Evolutionary conservation across 108 stramenopile species (phyloP).

Genomic region (Pseudonitzschia pungens): DNA sequence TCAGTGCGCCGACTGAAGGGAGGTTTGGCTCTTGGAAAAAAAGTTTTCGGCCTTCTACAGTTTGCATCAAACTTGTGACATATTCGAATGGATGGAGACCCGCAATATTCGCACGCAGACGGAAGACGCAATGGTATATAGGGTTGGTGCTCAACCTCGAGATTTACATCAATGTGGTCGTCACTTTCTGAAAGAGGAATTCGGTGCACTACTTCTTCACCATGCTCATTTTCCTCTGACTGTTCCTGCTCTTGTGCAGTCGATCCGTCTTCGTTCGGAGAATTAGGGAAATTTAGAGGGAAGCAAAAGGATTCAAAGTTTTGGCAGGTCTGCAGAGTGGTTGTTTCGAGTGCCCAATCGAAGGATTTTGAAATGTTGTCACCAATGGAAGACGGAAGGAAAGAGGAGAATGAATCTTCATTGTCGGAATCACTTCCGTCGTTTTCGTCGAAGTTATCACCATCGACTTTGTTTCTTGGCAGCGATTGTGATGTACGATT

Average conservation of each 20-base stretch:
- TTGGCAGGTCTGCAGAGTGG: background rate
- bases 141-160: background rate
- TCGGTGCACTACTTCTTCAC: background rate
- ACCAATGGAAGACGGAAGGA: slow-evolving; percentile 1
- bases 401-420: slow-evolving; percentile 4
- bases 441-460: background rate
- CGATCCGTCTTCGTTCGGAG: background rate
- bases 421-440: background rate
- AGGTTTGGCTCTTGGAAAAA: background rate
- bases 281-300: background rate
- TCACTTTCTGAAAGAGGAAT: background rate
- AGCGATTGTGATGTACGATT: no score
- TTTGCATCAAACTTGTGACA: slow-evolving; percentile 1
- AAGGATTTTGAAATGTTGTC: slow-evolving; percentile 3
- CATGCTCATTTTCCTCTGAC: background rate
- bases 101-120: background rate
- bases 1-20: background rate
- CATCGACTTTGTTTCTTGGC: background rate
- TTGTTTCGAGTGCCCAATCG: slow-evolving; percentile 1
- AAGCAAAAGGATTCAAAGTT: slow-evolving; percentile 6
- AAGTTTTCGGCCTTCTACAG: slow-evolving; percentile 2
- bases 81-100: background rate
- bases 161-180: background rate
- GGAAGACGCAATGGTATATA: background rate
- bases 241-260: background rate